phyloP scores from a whole-genome alignment of 192 early-diverging fungal species.

The Phlyctochytrium bullatum region DNA sequence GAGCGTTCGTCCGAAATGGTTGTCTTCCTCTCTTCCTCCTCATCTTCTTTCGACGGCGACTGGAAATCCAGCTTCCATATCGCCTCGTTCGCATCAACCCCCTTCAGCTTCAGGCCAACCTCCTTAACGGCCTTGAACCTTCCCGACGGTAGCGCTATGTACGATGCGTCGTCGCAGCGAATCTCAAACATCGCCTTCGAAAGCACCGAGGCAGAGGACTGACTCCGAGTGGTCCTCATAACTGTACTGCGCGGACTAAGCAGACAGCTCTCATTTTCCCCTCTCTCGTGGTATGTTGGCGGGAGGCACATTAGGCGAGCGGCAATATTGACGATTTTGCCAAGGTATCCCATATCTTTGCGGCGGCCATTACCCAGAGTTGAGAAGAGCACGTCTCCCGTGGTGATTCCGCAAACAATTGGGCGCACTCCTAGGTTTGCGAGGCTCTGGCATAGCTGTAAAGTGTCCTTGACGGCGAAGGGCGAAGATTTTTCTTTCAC shows the following conservation, averaged over 20 bases:
- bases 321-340: not conserved
- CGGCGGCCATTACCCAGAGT: not conserved
- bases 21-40: not conserved
- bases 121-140: no score
- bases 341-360: not conserved
- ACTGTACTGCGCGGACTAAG: not conserved
- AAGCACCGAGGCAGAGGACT: not conserved
- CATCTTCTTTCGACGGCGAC: not conserved
- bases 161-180: no score
- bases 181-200: not conserved
- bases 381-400: not conserved
- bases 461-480: no score
- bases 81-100: no score
- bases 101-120: no score
- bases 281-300: not conserved
- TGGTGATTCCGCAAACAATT: no score
- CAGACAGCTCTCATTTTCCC: not conserved
- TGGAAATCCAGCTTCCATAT: no score
- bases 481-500: no score
- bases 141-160: no score
- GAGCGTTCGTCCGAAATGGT: not conserved
- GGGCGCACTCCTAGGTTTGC: no score
- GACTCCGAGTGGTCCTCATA: not conserved
- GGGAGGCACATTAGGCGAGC: not conserved
- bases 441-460: no score